Base-by-base conservation (phyloP, 2,329 filamentous ascomycete genomes). In the Metarhizium anisopliae region DNA sequence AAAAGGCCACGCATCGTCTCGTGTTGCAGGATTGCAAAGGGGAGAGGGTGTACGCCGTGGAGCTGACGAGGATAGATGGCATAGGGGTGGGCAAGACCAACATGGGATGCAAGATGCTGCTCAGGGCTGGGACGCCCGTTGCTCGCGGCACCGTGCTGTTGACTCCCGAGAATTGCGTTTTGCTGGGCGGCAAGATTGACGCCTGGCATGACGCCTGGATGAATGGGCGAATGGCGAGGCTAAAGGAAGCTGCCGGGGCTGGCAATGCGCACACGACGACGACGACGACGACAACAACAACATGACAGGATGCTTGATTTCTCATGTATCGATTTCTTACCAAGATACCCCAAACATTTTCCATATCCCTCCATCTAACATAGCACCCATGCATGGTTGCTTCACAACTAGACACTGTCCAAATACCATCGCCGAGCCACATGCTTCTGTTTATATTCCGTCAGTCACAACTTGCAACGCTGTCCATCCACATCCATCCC, bases 141-240 rank as follows among this genome's bases (percentile, higher is more conserved):
- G 83, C 88, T 5, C 79, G 93, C 55, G 94, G 91, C 0, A 80
- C 88, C 52, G 65, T 95, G n/a, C 72, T 97, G 70, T 74, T 99
- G 20, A 86, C 90, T 59, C 85, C 89, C 1, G 74, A 73, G 2
- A 83, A 70, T 56, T 85, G 84, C 54, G 78, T 81, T n/a, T 66
- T 95, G 2, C 71, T 96, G n/a, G 94, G 94, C 2, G 94, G 94
- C 0, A 95, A 89, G 72, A 80, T 97, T 49, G 91, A 96, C 55
- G 76, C 75, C 0, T 82, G 91, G 77, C 89, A 97, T 66, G 85
- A 83, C 66, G 77, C 77, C 7, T 97, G 93, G 93, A 77, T 78
- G 50, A 82, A 85, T 14, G 83, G 83, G 2, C 79, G 89, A 60
- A 85, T 96, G 68, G 79, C 77, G 51, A 80, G 82, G 60, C 69